Base-by-base conservation (phyloP, 2,329 filamentous ascomycete genomes). In the Cladosporium sp. region DNA sequence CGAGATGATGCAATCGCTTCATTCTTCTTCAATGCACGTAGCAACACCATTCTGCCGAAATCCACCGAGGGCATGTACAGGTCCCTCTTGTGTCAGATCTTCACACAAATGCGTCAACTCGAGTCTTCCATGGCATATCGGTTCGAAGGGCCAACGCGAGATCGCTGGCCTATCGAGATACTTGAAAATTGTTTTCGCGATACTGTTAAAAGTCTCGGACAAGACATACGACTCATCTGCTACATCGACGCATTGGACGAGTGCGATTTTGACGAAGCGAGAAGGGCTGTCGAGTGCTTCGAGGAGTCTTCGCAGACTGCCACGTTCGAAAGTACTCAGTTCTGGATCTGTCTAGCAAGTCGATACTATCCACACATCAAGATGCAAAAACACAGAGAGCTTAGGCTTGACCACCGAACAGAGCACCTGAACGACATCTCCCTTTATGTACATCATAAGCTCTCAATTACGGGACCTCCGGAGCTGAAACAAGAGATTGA, bases 161-260 rank as follows among this genome's bases (percentile, higher is more conserved):
- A 19, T 18, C n/a, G n/a, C n/a, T 48, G 22, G 36, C 29, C 24
- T 4, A 20, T 34, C 4, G 3, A 8, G 2, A 20, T 22, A 7
- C 17, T 48, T 9, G 24, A 32, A 27, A 30, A 22, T 5, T 3
- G 22, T 17, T 11, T 42, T 6, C 24, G 45, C 1, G 22, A 30
- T 3, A 3, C 17, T 1, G n/a, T 42, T 7, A 18, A 24, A n/a
- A 6, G 9, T 18, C 20, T 41, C 3, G 6, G 7, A 15, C 4
- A 7, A 7, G 36, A 48, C 7, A 32, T 24, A 19, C 4, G 7
- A 4, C n/a, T 74, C 3, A 62, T 54, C 0, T 70, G 66, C 43
- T 62, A 74, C 43, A 62, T 76, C 34, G 74, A 76, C 58, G 73
- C 74, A 4, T 65, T 76, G 5, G 72, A 76, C 52, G 73, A 76